Evolutionary conservation across 441 rosid species (phyloP).

Genomic region (Jatropha podagrica): DNA sequence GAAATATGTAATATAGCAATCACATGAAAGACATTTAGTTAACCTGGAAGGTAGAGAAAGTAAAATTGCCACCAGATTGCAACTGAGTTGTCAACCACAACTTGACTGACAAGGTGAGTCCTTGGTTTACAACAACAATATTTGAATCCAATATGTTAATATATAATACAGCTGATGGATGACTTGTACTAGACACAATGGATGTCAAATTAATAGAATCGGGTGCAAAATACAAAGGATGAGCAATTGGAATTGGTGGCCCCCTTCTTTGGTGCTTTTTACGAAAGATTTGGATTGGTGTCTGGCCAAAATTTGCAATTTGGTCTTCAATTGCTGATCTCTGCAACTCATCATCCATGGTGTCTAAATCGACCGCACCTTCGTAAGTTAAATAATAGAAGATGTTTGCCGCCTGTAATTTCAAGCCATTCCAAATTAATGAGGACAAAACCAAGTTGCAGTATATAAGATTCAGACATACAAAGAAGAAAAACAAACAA

Average conservation of each 20-base stretch:
- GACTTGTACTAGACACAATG: slow-evolving; percentile 51
- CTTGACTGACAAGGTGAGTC: slow-evolving; percentile 87
- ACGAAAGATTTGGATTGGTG: slow-evolving; percentile 95
- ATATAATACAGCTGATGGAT: slow-evolving; percentile 70
- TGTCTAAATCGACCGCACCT: slow-evolving; percentile 90
- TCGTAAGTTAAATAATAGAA: slow-evolving; percentile 98
- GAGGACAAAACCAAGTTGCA: slow-evolving; percentile 12
- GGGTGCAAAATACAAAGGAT: slow-evolving; percentile 91
- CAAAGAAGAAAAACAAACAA: not conserved
- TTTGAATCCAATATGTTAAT: slow-evolving; percentile 75
- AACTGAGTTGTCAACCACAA: slow-evolving; percentile 96
- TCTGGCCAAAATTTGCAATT: slow-evolving; percentile 99
- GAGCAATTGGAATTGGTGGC: slow-evolving; percentile 97
- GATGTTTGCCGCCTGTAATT: slow-evolving; percentile 88
- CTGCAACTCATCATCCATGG: slow-evolving; percentile 95
- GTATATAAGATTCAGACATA: not conserved
- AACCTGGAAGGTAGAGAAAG: slow-evolving; percentile 95
- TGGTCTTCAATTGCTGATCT: slow-evolving; percentile 98
- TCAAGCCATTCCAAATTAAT: slow-evolving; percentile 11
- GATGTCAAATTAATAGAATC: slow-evolving; percentile 91
- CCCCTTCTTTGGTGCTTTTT: slow-evolving; percentile 99
- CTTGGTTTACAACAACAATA: slow-evolving; percentile 86
- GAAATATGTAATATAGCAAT: slow-evolving; percentile 1
- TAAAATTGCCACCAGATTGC: slow-evolving; percentile 94
- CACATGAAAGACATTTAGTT: slow-evolving; percentile 20